Percentiles rank a stretch among this genome's conserved stretches.
These are phyloP conservation scores for Leccinum boreale DNA, from an alignment of 768 basidiomycete genomes.

Conservation along the genomic window DNA sequence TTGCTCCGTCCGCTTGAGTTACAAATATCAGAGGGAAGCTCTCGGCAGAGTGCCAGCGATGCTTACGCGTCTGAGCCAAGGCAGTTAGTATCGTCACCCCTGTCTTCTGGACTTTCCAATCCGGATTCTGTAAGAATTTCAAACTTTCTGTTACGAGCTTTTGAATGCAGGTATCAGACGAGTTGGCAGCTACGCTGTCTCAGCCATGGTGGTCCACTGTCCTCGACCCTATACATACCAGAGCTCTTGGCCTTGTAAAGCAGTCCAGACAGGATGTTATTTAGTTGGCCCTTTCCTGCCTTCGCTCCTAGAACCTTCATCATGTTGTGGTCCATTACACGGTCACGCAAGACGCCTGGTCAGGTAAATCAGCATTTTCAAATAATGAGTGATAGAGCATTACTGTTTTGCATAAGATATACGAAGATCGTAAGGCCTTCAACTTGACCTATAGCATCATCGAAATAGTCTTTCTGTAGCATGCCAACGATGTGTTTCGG, in stretches of 20 bases:
- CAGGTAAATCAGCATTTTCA: background rate
- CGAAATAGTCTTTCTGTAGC: conserved; percentile 23
- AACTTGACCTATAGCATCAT: conserved; percentile 19
- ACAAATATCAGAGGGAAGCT: background rate
- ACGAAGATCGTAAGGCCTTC: conserved; percentile 24
- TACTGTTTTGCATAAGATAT: conserved; percentile 20
- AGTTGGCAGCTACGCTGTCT: background rate
- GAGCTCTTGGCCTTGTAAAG: conserved; percentile 10
- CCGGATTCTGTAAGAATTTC: background rate
- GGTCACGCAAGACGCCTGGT: conserved; percentile 12
- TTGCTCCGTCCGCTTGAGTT: background rate
- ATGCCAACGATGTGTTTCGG: conserved; percentile 14
- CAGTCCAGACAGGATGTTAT: conserved; percentile 19
- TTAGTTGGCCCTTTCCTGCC: conserved; percentile 8
- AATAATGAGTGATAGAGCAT: background rate
- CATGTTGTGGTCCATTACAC: conserved; percentile 13
- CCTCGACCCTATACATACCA: background rate
- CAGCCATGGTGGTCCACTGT: background rate
- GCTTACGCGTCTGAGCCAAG: conserved; percentile 18
- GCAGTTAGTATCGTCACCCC: conserved; percentile 22
- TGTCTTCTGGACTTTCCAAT: conserved; percentile 22
- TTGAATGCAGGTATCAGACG: background rate
- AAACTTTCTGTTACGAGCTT: conserved; percentile 14
- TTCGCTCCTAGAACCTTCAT: conserved; percentile 15
- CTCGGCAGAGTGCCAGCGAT: background rate